phyloP scores from a whole-genome alignment of 495 filamentous ascomycete species.

The Copromyces sp. region DNA sequence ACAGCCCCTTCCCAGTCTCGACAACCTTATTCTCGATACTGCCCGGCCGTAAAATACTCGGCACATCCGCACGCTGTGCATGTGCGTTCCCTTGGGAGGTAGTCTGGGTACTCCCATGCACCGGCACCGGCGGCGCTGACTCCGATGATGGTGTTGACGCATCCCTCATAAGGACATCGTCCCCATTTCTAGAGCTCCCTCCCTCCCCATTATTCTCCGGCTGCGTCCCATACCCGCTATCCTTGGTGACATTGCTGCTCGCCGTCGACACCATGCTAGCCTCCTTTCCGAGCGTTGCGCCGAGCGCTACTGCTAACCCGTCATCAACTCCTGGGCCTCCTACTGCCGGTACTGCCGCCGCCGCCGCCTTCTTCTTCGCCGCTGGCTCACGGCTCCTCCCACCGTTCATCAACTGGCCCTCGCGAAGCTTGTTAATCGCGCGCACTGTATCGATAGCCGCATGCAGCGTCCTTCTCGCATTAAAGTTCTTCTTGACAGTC shows the following conservation, averaged over 20 bases:
- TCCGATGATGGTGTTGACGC: slow-evolving; percentile 9
- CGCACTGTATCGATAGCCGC: slow-evolving; percentile 95
- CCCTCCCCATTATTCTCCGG: slow-evolving; percentile 4
- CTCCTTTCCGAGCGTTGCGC: slow-evolving; percentile 18
- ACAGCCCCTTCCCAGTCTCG: slow-evolving; percentile 25
- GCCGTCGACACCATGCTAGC: slow-evolving; percentile 22
- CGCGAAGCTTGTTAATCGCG: slow-evolving; percentile 94
- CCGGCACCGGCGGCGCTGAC: not conserved
- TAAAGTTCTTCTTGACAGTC: slow-evolving; percentile 98
- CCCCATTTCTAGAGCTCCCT: slow-evolving; percentile 7
- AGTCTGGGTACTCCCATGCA: slow-evolving; percentile 14
- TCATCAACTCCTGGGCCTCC: not conserved
- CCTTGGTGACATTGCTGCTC: slow-evolving; percentile 12
- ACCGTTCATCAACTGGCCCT: slow-evolving; percentile 73
- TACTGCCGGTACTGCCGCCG: not conserved
- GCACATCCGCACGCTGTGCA: slow-evolving; percentile 5
- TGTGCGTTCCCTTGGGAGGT: not conserved
- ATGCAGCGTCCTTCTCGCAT: slow-evolving; percentile 84
- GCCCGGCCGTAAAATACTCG: slow-evolving; percentile 22
- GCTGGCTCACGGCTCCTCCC: slow-evolving; percentile 27
- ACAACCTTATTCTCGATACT: slow-evolving; percentile 21
- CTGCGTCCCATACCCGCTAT: slow-evolving; percentile 34
- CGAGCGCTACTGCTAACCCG: not conserved
- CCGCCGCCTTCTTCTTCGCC: slow-evolving; percentile 9
- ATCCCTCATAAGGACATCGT: slow-evolving; percentile 28